These are phyloP conservation scores for Telopea speciosissima DNA, from an alignment of 177 flowering plant species.

Conservation along the genomic window DNA sequence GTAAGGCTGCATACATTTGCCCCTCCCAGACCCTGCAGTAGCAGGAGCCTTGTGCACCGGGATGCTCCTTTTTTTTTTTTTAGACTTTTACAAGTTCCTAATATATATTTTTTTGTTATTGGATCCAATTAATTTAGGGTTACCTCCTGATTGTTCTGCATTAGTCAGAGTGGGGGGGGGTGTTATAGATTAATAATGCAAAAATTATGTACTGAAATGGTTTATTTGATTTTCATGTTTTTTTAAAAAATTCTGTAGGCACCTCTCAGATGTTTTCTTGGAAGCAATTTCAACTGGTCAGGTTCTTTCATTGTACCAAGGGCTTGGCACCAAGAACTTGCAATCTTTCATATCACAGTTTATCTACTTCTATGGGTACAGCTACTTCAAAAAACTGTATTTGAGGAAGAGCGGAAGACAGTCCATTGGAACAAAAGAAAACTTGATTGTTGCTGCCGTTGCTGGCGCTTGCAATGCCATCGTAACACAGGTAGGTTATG, in stretches of 20 bases:
- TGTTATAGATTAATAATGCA: background rate
- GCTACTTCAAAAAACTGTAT: conserved; percentile 57
- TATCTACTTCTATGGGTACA: conserved; percentile 66
- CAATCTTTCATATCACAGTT: conserved; percentile 60
- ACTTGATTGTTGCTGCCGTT: conserved; percentile 62
- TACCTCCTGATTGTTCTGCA: no score
- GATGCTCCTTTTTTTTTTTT: no score
- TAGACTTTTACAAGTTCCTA: no score
- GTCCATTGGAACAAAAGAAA: conserved; percentile 56
- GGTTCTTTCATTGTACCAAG: conserved; percentile 63
- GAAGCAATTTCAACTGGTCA: conserved; percentile 55
- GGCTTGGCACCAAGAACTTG: conserved; percentile 63
- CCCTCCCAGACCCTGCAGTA: no score
- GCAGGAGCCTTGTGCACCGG: no score
- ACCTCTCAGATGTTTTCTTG: conserved; percentile 54
- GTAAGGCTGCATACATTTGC: no score
- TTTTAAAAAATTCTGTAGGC: conserved; percentile 37
- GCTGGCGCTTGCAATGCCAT: conserved; percentile 62
- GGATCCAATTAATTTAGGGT: background rate
- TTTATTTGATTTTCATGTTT: background rate
- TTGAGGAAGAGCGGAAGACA: conserved; percentile 40
- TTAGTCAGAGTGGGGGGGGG: background rate
- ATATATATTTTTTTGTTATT: background rate
- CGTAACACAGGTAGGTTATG: conserved; percentile 44
- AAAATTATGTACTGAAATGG: background rate